Evolutionary conservation across 116 monocot species (phyloP).

Genomic region (Cymodocea nodosa): DNA sequence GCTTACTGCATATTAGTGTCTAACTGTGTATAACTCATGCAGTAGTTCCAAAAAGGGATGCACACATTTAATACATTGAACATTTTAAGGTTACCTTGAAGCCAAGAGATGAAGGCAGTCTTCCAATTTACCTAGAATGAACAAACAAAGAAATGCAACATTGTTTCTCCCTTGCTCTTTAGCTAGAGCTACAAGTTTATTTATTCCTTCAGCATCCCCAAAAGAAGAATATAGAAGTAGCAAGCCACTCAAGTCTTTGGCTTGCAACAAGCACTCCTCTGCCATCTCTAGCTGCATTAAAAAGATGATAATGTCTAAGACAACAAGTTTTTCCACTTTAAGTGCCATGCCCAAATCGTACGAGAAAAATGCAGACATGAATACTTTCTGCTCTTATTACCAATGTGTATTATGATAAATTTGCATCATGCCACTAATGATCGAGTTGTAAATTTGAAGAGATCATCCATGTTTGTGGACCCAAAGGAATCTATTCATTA

Average conservation of each 20-base stretch:
- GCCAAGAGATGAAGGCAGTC: slow-evolving; percentile 72
- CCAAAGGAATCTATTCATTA: too few relatives aligned
- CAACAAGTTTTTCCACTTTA: not conserved
- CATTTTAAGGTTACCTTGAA: slow-evolving; percentile 38
- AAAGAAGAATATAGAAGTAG: slow-evolving; percentile 6
- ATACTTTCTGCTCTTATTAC: too few relatives aligned
- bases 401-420: too few relatives aligned
- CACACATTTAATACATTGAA: not conserved
- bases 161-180: slow-evolving; percentile 91
- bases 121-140: slow-evolving; percentile 69
- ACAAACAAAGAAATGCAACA: slow-evolving; percentile 86
- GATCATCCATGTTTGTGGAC: too few relatives aligned
- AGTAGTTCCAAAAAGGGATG: not conserved
- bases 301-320: not conserved
- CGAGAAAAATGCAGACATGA: too few relatives aligned
- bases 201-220: too few relatives aligned
- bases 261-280: slow-evolving; percentile 71
- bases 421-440: too few relatives aligned
- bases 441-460: too few relatives aligned
- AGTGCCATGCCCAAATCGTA: too few relatives aligned
- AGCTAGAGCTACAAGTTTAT: slow-evolving; percentile 28
- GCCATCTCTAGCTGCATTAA: slow-evolving; percentile 64
- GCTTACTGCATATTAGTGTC: slow-evolving; percentile 41
- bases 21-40: slow-evolving; percentile 3
- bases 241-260: slow-evolving; percentile 85